Evolutionary conservation across 2,329 filamentous ascomycete species (phyloP).

Genomic region (Ascochyta lentis): DNA sequence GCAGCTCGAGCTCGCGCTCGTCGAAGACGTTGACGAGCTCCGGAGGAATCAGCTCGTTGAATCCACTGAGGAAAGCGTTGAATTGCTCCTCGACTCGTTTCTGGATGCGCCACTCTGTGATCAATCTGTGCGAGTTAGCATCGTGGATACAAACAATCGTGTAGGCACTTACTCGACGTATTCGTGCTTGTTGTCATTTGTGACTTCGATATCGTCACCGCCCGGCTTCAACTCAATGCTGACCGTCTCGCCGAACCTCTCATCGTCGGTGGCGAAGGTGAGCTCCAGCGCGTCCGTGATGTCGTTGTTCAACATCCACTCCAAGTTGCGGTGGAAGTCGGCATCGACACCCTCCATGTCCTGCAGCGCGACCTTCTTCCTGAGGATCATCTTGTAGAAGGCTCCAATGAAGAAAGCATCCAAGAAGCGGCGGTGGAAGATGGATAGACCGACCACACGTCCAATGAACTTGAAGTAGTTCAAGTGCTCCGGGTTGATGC

Average conservation of each 20-base stretch:
- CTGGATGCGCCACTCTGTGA: slow-evolving; percentile 99
- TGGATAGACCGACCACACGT: slow-evolving; percentile 92
- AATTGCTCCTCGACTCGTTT: slow-evolving; percentile 99
- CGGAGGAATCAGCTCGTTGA: slow-evolving; percentile 95
- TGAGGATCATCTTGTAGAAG: slow-evolving; percentile 98
- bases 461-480: slow-evolving; percentile 99
- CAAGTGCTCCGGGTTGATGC: slow-evolving; percentile 98
- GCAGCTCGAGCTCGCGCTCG: slow-evolving; percentile 91
- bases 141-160: background rate
- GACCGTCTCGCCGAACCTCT: slow-evolving; percentile 92
- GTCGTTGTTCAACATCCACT: slow-evolving; percentile 98
- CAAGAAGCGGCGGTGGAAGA: slow-evolving; percentile 96
- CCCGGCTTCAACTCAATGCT: slow-evolving; percentile 92
- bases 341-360: slow-evolving; percentile 99
- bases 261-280: slow-evolving; percentile 96
- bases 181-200: slow-evolving; percentile 98
- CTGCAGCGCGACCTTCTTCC: slow-evolving; percentile 86
- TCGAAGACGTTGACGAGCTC: slow-evolving; percentile 99
- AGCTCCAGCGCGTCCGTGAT: slow-evolving; percentile 94
- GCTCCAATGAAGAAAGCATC: slow-evolving; percentile 99
- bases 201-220: slow-evolving; percentile 92
- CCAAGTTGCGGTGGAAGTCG: slow-evolving; percentile 93
- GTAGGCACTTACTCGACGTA: slow-evolving; percentile 78
- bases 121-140: slow-evolving; percentile 63
- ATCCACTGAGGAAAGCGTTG: slow-evolving; percentile 95